phyloP scores from a whole-genome alignment of 176 grass and related monocot genomes.

The Eragrostis curvula region DNA sequence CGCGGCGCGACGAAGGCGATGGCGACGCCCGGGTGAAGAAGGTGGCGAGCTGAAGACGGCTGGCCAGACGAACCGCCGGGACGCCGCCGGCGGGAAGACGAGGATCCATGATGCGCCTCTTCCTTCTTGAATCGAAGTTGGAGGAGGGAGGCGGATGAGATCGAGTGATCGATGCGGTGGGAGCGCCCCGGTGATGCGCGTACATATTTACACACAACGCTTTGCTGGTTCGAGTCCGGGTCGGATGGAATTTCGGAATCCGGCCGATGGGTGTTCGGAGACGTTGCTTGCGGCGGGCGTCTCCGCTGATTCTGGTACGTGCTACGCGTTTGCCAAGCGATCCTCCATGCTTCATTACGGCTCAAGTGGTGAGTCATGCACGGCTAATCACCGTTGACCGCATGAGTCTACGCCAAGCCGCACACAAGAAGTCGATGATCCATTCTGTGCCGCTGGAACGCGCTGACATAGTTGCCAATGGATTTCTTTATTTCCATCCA shows the following conservation, averaged over 20 bases:
- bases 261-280: background rate
- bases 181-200: no score
- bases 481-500: no score
- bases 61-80: background rate
- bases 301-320: background rate
- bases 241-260: background rate
- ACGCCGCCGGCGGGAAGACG: background rate
- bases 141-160: background rate
- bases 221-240: background rate
- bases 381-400: background rate
- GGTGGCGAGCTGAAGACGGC: constrained; percentile 1
- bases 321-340: no score
- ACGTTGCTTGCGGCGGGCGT: background rate
- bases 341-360: no score
- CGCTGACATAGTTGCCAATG: no score
- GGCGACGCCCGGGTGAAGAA: background rate
- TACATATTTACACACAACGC: background rate
- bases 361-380: no score
- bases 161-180: no score
- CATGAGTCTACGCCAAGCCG: background rate
- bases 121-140: background rate
- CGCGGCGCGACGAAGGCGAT: background rate
- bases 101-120: background rate
- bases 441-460: no score
- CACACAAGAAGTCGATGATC: no score